Evolutionary conservation across 179 eudicot genomes (phyloP), one percentile per base, ranked within the genome.

Genomic region (Corrigiola litoralis): DNA sequence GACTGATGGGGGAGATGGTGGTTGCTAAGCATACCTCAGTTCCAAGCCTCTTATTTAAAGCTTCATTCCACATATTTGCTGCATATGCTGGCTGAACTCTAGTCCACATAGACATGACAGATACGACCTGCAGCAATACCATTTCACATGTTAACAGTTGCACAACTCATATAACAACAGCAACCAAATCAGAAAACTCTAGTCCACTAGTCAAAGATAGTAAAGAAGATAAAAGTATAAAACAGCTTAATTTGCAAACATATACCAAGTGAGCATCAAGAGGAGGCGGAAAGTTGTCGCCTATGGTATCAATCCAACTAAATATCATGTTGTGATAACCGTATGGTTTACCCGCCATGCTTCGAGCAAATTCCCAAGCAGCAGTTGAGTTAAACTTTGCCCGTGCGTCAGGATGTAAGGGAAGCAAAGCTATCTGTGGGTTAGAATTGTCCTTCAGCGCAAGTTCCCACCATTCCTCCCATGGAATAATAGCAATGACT

Each of bases 61-160:
- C 99, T 74, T 94, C 99, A 65, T 94, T 94, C 99, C 99, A 94
- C 99, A 94, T 94, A 78, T 94, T 94, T 65, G 95, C 99, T 59
- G 99, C 99, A 83, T 94, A 94, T 23, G 86, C 87, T 75, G 97
- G 99, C 79, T 94, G 99, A 78, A 94, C 72, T 76, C 99, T 88
- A 27, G 95, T 94, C 99, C 99, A 94, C 99, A 94, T 94, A 67
- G 99, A 94, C 97, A 94, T 94, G 95, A 90, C 88, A 86, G 99
- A 94, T 82, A 86, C 74, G 42, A 90, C 97, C 99, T 94, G 84
- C 69, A 71, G 42, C 28, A 54, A n/a, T 52, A 66, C 7, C 27
- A 50, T 5, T 46, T 46, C 17, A 33, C 33, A 28, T 47, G 59
- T 45, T 21, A 52, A 20, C 50, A 56, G 28, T 56, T 31, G 20